phyloP scores from a whole-genome alignment of 73 alveolate species.

The Paramecium octaurelia region DNA sequence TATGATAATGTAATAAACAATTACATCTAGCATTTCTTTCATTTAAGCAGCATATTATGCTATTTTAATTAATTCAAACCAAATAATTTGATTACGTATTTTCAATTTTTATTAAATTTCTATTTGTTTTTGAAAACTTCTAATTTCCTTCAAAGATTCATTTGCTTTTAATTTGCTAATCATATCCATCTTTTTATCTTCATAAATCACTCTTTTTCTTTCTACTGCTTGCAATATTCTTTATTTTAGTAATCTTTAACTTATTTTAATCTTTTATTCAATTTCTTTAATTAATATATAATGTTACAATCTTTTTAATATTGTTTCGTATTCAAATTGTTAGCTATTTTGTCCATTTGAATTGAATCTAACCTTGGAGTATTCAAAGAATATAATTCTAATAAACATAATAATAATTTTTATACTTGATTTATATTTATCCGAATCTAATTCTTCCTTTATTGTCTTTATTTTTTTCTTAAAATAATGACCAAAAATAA shows the following conservation, averaged over 20 bases:
- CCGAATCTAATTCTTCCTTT: neutral
- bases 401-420: neutral
- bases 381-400: neutral
- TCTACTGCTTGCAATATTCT: neutral
- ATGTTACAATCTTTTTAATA: neutral
- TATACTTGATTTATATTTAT: neutral
- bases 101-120: neutral
- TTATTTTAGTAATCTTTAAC: neutral
- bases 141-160: constrained; percentile 12
- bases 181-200: neutral
- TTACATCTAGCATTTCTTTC: neutral
- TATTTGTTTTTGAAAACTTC: neutral
- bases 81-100: neutral
- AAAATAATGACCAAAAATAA: neutral
- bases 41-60: neutral
- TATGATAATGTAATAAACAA: neutral
- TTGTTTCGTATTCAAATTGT: neutral
- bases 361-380: neutral
- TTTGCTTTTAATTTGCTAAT: neutral
- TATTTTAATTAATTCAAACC: neutral
- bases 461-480: neutral
- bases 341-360: neutral
- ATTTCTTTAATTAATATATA: neutral
- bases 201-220: neutral
- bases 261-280: neutral